A percentile compares a stretch with the other conserved stretches of the same genome.
These are phyloP conservation scores for Myxozyma neglecta DNA, from an alignment of 805 yeast species.

Conservation along the genomic window DNA sequence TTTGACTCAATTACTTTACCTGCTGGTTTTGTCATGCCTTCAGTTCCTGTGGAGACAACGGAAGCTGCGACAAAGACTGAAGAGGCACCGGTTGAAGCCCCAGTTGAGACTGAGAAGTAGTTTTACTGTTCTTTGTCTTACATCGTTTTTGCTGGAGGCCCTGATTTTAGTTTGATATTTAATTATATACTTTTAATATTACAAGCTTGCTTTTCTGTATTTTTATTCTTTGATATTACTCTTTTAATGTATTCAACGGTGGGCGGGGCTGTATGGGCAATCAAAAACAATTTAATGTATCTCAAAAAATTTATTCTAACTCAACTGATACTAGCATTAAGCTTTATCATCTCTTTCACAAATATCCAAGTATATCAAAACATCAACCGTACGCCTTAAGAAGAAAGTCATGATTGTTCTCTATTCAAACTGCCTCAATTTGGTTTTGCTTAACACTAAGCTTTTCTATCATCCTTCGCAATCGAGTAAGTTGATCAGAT, in stretches of 20 bases:
- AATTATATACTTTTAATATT: no score
- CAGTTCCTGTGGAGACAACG: slow-evolving; percentile 7
- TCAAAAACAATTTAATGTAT: no score
- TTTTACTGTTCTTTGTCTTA: neutral
- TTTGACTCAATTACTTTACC: slow-evolving; percentile 6
- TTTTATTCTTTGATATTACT: no score
- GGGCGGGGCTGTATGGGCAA: no score
- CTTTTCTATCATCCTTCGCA: neutral
- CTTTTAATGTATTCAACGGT: no score
- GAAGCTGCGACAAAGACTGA: neutral
- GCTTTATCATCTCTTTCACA: no score
- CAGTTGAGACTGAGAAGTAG: neutral
- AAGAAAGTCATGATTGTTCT: neutral
- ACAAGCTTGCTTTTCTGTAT: no score
- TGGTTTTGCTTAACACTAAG: neutral
- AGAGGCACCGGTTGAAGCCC: neutral
- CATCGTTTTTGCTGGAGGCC: neutral
- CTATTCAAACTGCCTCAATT: neutral
- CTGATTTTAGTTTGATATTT: no score
- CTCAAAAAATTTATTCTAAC: no score
- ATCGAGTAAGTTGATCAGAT: slow-evolving; percentile 1
- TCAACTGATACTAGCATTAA: no score
- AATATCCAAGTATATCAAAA: no score
- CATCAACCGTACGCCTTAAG: neutral
- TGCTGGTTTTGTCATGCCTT: slow-evolving; percentile 15